These are phyloP conservation scores for Rosa chinensis DNA, from an alignment of 306 rosid genomes.

Conservation along the genomic window DNA sequence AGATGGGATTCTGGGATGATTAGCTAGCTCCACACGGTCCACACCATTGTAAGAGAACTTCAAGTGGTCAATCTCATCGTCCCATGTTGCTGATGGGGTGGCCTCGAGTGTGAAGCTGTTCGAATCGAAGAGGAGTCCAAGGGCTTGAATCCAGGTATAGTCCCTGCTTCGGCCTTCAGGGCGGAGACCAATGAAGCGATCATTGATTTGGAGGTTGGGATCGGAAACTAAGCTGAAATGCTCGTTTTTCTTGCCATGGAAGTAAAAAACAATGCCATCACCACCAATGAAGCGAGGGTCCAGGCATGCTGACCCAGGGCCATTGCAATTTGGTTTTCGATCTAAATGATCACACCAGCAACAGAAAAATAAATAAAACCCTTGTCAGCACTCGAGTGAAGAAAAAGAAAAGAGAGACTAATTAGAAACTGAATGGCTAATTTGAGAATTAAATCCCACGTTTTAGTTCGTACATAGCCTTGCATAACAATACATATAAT, in stretches of 20 bases:
- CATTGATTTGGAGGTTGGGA: neutral
- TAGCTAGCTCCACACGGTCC: no score
- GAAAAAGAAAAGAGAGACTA: neutral
- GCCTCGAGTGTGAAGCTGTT: neutral
- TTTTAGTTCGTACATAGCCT: neutral
- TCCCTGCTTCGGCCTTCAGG: neutral
- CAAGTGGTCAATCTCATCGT: constrained; percentile 41
- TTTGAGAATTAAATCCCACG: neutral
- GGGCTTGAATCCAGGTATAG: neutral
- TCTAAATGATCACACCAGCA: neutral
- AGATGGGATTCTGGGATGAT: constrained; percentile 49
- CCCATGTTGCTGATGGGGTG: constrained; percentile 1
- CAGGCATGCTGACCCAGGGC: neutral
- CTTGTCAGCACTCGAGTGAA: neutral
- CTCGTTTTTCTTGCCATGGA: neutral
- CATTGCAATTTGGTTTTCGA: neutral
- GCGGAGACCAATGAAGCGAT: neutral
- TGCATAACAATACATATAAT: neutral
- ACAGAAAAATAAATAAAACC: neutral
- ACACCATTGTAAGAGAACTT: constrained; percentile 49
- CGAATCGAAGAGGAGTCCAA: neutral
- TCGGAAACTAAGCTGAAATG: neutral
- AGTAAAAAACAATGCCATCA: neutral
- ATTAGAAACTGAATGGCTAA: neutral
- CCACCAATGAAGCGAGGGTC: neutral